Percentiles rank a stretch among this genome's conserved stretches.
phyloP scores from a whole-genome alignment of 768 basidiomycete genomes.

The Leccinum uliginosum region DNA sequence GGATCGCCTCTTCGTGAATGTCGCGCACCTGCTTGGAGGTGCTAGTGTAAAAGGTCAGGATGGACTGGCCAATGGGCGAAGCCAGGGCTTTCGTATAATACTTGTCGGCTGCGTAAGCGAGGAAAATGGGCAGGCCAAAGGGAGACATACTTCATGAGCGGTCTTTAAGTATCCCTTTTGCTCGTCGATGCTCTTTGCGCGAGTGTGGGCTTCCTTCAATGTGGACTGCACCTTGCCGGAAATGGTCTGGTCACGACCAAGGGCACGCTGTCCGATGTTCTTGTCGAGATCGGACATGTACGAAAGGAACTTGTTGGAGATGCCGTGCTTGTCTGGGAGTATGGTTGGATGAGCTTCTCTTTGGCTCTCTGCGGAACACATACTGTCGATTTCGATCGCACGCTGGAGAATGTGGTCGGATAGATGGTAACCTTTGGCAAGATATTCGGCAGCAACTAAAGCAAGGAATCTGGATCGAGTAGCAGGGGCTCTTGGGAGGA shows the following conservation, averaged over 20 bases:
- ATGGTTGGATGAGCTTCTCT: neutral
- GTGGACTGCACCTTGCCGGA: conserved; percentile 67
- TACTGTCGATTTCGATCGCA: conserved; percentile 78
- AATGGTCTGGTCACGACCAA: conserved; percentile 80
- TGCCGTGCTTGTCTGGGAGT: conserved; percentile 69
- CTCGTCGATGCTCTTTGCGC: conserved; percentile 74
- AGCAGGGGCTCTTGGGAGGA: neutral
- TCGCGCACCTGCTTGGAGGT: conserved; percentile 87
- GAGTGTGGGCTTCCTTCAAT: conserved; percentile 58
- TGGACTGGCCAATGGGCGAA: conserved; percentile 76
- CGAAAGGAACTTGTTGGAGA: conserved; percentile 76
- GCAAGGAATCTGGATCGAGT: neutral
- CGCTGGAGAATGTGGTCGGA: conserved; percentile 73
- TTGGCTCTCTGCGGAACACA: conserved; percentile 6
- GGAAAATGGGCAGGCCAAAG: neutral
- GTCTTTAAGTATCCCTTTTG: conserved; percentile 70
- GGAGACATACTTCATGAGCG: conserved; percentile 57
- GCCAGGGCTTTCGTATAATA: conserved; percentile 74
- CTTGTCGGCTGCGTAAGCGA: conserved; percentile 33
- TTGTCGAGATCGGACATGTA: conserved; percentile 76
- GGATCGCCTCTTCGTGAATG: conserved; percentile 88
- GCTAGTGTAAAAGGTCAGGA: conserved; percentile 77
- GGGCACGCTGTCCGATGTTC: conserved; percentile 59
- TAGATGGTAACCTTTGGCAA: conserved; percentile 84
- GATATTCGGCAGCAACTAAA: conserved; percentile 86